Conservation (phyloP, 2,329 filamentous ascomycete genomes). For the Aureobasidium subglaciale region DNA sequence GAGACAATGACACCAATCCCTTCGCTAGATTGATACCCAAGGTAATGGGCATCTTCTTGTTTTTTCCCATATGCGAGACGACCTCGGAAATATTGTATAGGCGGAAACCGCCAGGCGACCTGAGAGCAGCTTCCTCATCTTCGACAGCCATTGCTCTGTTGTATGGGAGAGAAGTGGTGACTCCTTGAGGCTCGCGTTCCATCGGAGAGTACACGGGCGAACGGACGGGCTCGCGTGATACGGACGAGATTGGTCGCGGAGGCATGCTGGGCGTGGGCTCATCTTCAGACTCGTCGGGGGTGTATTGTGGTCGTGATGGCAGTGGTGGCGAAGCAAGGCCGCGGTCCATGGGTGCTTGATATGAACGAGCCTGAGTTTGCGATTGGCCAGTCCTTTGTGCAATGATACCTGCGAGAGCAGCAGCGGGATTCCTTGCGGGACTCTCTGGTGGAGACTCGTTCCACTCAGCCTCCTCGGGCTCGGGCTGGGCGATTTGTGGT, state of each 20-base stretch:
- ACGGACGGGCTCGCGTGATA: constrained; percentile 40
- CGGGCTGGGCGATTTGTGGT: constrained; percentile 31
- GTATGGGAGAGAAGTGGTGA: constrained; percentile 50
- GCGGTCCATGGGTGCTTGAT: constrained; percentile 15
- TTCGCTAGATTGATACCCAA: constrained; percentile 87
- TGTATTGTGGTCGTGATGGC: constrained; percentile 48
- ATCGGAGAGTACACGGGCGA: constrained; percentile 33
- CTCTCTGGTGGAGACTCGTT: constrained; percentile 36
- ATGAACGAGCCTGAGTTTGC: constrained; percentile 23
- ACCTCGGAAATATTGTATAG: constrained; percentile 97
- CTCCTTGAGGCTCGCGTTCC: constrained; percentile 27
- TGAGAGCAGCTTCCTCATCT: constrained; percentile 38
- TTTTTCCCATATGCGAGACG: constrained; percentile 92
- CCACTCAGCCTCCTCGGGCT: constrained; percentile 31
- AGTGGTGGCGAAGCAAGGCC: constrained; percentile 45
- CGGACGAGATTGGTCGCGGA: constrained; percentile 51
- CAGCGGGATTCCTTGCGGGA: constrained; percentile 44
- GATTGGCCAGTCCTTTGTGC: constrained; percentile 39
- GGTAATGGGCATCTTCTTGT: constrained; percentile 97
- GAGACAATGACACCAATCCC: constrained; percentile 82
- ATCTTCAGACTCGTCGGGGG: constrained; percentile 63
- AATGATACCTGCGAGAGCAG: constrained; percentile 50
- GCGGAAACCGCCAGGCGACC: constrained; percentile 74
- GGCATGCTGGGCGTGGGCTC: constrained; percentile 55
- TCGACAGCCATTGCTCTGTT: constrained; percentile 39